Percentiles rank a stretch among this genome's conserved stretches.
Evolutionary conservation across 139 green algal genomes (phyloP).

Genomic region (Parachlorella kessleri): DNA sequence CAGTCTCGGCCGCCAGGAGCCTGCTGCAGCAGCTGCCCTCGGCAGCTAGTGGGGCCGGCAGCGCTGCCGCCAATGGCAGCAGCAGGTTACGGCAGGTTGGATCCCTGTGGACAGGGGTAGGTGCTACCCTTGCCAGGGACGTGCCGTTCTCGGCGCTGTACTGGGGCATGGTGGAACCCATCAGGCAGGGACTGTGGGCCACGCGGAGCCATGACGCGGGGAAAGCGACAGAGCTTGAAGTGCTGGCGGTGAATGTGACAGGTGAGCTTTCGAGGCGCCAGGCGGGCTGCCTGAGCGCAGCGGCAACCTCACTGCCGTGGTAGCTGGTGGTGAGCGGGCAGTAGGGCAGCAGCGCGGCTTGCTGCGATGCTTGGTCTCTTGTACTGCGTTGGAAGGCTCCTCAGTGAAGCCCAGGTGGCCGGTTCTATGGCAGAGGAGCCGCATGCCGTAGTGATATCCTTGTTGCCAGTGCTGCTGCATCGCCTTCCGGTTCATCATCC

Average conservation of each 20-base stretch:
- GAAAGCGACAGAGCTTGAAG: slow-evolving; percentile 27
- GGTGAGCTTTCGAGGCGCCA: too few relatives aligned
- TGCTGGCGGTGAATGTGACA: slow-evolving; percentile 65
- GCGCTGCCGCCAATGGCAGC: background rate
- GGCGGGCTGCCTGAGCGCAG: too few relatives aligned
- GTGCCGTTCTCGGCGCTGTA: slow-evolving; percentile 96
- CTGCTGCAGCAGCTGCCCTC: background rate
- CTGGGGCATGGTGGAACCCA: slow-evolving; percentile 89
- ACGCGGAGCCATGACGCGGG: background rate
- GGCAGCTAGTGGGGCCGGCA: background rate
- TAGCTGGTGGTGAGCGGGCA: too few relatives aligned
- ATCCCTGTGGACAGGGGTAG: slow-evolving; percentile 77
- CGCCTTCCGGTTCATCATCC: too few relatives aligned
- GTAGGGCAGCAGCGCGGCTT: too few relatives aligned
- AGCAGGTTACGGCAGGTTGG: slow-evolving; percentile 22
- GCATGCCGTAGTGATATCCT: too few relatives aligned
- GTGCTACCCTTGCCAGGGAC: slow-evolving; percentile 84
- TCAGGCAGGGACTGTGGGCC: slow-evolving; percentile 57
- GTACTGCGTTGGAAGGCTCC: too few relatives aligned
- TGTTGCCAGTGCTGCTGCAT: too few relatives aligned
- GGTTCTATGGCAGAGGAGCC: too few relatives aligned
- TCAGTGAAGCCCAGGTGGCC: too few relatives aligned
- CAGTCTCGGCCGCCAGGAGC: background rate
- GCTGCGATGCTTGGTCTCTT: too few relatives aligned
- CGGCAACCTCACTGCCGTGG: too few relatives aligned